Conservation (phyloP, 331 rosid genomes). For the Arachis monticola region DNA sequence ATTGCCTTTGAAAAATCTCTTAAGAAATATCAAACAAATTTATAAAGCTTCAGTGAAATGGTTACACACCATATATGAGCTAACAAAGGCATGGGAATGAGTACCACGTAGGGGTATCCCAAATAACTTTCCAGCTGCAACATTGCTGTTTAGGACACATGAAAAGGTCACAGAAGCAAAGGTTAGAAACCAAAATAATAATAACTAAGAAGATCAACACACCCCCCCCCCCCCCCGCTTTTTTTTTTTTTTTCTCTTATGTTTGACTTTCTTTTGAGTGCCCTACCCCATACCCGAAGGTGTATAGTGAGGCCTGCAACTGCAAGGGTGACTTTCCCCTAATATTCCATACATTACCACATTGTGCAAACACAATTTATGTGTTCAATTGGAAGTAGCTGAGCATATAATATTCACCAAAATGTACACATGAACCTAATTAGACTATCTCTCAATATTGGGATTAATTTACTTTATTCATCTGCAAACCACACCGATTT, state of each 20-base stretch:
- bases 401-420: slow-evolving; percentile 22
- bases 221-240: too few relatives aligned
- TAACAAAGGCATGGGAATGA: too few relatives aligned
- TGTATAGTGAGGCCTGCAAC: not conserved
- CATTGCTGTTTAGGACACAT: slow-evolving; percentile 72
- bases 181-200: slow-evolving; percentile 17
- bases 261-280: not conserved
- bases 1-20: too few relatives aligned
- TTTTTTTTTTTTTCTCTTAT: too few relatives aligned
- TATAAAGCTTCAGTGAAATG: too few relatives aligned
- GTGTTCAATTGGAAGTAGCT: slow-evolving; percentile 9
- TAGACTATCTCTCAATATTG: slow-evolving; percentile 25
- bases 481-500: slow-evolving; percentile 12
- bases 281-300: not conserved
- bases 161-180: slow-evolving; percentile 37
- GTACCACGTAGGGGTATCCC: slow-evolving; percentile 93
- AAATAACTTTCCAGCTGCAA: slow-evolving; percentile 94
- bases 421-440: not conserved
- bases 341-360: slow-evolving; percentile 13
- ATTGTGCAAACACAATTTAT: not conserved
- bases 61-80: too few relatives aligned
- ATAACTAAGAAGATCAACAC: not conserved
- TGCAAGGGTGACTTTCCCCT: not conserved
- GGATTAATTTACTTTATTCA: not conserved
- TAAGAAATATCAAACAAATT: too few relatives aligned